phyloP scores from a whole-genome alignment of 352 stramenopile species.

The Stramenopiles sp. region DNA sequence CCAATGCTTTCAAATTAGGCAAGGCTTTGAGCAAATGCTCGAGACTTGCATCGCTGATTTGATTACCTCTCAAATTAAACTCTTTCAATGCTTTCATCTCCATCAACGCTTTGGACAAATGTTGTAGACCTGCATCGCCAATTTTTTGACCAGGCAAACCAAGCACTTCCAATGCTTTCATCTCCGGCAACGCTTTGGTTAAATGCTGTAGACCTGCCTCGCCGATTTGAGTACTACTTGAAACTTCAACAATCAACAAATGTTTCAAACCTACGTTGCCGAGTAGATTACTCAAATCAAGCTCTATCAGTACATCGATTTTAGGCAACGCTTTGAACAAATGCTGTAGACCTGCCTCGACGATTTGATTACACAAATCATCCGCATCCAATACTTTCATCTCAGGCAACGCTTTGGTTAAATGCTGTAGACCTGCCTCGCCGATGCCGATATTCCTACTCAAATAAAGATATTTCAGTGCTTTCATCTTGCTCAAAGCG shows the following conservation, averaged over 20 bases:
- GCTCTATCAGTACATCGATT: neutral
- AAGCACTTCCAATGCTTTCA: neutral
- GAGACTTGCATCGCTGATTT: neutral
- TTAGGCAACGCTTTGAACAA: neutral
- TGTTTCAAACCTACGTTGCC: too few relatives aligned
- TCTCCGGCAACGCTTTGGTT: neutral
- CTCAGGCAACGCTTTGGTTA: neutral
- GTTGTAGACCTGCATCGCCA: neutral
- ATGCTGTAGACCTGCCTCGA: too few relatives aligned
- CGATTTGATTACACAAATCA: too few relatives aligned
- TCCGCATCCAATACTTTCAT: neutral
- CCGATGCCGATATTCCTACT: neutral
- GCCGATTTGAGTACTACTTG: too few relatives aligned
- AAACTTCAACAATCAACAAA: too few relatives aligned
- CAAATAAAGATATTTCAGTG: neutral
- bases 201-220: neutral
- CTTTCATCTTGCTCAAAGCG: neutral
- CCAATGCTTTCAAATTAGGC: neutral
- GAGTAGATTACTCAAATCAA: too few relatives aligned
- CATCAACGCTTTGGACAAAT: neutral
- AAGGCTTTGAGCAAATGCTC: neutral
- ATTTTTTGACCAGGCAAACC: neutral
- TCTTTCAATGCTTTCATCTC: neutral
- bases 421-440: neutral
- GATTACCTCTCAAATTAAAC: neutral